These are phyloP conservation scores for Fagopyrum tataricum DNA, from an alignment of 148 eudicot genomes.

Conservation along the genomic window DNA sequence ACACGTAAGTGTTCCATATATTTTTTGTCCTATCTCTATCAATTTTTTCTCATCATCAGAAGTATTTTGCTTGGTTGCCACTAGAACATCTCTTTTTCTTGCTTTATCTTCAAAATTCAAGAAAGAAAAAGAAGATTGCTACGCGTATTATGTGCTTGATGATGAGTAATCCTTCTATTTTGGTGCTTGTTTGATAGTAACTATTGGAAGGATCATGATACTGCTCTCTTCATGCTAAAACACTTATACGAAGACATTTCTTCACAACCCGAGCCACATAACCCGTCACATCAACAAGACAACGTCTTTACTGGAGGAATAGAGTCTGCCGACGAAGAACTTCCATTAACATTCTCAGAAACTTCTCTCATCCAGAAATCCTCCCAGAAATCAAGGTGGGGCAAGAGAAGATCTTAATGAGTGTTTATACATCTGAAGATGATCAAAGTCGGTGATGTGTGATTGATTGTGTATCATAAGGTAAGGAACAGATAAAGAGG, in stretches of 20 bases:
- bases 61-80: too few relatives aligned
- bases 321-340: neutral
- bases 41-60: neutral
- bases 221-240: conserved; percentile 82
- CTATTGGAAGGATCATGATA: conserved; percentile 90
- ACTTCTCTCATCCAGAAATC: neutral
- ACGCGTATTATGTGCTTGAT: neutral
- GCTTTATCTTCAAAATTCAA: too few relatives aligned
- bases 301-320: neutral
- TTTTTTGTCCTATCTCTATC: neutral
- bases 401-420: neutral
- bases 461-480: neutral
- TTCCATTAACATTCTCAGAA: conserved; percentile 7
- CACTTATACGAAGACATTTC: conserved; percentile 76
- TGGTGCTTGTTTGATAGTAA: conserved; percentile 36
- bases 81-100: too few relatives aligned
- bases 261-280: conserved; percentile 15
- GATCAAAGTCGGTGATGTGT: neutral
- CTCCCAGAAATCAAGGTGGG: neutral
- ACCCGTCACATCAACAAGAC: neutral
- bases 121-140: neutral
- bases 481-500: neutral
- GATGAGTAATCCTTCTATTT: neutral
- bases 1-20: conserved; percentile 56
- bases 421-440: neutral